phyloP scores from a whole-genome alignment of 2,329 filamentous ascomycete species.

The Emmonsiellopsis sp. region DNA sequence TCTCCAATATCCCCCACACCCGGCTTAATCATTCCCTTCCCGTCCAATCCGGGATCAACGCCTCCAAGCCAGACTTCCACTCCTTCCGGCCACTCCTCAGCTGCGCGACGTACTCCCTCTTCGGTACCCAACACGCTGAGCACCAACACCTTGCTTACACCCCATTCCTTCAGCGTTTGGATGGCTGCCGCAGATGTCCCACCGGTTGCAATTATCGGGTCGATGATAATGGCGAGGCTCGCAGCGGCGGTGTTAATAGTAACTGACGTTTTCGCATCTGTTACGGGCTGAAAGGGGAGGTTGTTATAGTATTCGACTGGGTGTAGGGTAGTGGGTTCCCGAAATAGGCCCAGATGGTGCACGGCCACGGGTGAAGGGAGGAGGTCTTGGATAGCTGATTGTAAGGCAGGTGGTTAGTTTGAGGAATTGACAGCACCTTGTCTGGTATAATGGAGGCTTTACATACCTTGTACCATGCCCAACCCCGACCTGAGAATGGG shows the following conservation, averaged over 20 bases:
- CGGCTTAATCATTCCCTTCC: slow-evolving; percentile 81
- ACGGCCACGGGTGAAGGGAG: slow-evolving; percentile 73
- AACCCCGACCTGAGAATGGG: slow-evolving; percentile 89
- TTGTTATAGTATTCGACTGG: slow-evolving; percentile 99
- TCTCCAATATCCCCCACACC: slow-evolving; percentile 88
- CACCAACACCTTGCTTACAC: slow-evolving; percentile 71
- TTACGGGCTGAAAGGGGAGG: slow-evolving; percentile 54
- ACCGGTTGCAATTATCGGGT: slow-evolving; percentile 89
- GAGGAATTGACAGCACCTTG: neutral
- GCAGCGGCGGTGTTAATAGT: slow-evolving; percentile 35
- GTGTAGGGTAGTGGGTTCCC: slow-evolving; percentile 75
- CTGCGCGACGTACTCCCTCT: slow-evolving; percentile 62
- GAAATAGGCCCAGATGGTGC: slow-evolving; percentile 91
- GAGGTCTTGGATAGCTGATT: slow-evolving; percentile 64
- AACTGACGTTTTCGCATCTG: slow-evolving; percentile 14
- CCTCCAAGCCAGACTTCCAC: slow-evolving; percentile 67
- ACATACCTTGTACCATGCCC: slow-evolving; percentile 74
- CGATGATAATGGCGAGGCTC: slow-evolving; percentile 71
- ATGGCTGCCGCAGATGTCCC: slow-evolving; percentile 85
- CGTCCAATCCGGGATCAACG: slow-evolving; percentile 62
- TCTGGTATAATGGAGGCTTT: neutral
- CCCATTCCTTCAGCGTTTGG: slow-evolving; percentile 83
- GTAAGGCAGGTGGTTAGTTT: neutral
- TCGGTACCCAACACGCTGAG: slow-evolving; percentile 65
- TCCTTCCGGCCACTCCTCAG: slow-evolving; percentile 58